Base-by-base conservation (phyloP, 2,329 filamentous ascomycete species). In the Lasiodiplodia citricola region DNA sequence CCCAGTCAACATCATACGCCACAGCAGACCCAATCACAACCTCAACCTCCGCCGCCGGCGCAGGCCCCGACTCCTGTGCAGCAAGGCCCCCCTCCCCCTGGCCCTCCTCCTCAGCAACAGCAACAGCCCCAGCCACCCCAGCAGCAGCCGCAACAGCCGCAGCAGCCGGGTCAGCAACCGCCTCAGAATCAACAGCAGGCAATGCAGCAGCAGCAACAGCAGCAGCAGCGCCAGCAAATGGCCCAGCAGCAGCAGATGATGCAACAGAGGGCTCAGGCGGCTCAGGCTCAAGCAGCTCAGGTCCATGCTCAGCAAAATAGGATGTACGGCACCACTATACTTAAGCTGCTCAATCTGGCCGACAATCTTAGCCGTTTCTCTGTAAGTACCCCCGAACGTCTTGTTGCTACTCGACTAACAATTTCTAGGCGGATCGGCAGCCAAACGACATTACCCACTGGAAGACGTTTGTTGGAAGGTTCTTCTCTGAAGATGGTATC, bases 401-500 rank as follows among this genome's bases (percentile, higher is more conserved):
- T 16, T n/a, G 14, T 47, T 47, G 23, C 25, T 35, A 28, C 11
- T 38, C 31, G 11, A 37, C 50, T 54, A 31, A 64, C 18, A 8
- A 21, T 37, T 16, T 7, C 23, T 13, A 60, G 57, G 70, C 75
- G 25, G 75, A 88, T 21, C 64, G 60, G 47, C 55, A 67, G 86
- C 86, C 84, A 63, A 89, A 91, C 69, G 91, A 94, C 74, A 80
- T 97, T 4, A 80, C 83, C 0, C 91, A 92, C 74, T 98, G 95
- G 95, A 87, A 91, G 72, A 81, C 81, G 5, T 96, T 97, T 74
- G 93, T 97, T 21, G 83, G 86, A 47, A 88, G 87, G 57, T 97
- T 96, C 80, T 99, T 97, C 80, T 91, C 93, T 0, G 85, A 87
- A 0, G 87, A 86, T 35, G 94, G 93, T 10, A 88, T 93, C 10